Evolutionary conservation across 2,329 filamentous ascomycete genomes (phyloP).

Genomic region (Claviceps cyperi): DNA sequence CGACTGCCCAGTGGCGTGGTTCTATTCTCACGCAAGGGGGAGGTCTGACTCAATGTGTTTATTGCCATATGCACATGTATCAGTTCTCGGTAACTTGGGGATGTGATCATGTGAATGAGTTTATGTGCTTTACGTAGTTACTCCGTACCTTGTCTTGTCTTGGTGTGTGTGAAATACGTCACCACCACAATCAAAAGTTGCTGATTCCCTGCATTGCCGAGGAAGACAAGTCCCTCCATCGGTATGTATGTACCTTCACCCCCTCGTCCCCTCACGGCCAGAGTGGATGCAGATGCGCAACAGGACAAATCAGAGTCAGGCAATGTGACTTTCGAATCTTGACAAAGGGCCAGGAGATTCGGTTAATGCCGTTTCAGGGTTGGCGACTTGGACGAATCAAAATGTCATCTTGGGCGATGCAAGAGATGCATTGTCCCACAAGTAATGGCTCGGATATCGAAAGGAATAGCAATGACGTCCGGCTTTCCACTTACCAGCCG

Average conservation of each 20-base stretch:
- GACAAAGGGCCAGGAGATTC: not conserved
- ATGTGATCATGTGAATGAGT: too few relatives aligned
- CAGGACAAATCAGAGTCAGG: not conserved
- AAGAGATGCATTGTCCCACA: not conserved
- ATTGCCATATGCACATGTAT: too few relatives aligned
- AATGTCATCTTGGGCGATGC: not conserved
- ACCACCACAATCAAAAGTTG: not conserved
- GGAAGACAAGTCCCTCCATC: too few relatives aligned
- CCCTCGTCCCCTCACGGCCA: too few relatives aligned
- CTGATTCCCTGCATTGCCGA: not conserved
- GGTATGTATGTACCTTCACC: too few relatives aligned
- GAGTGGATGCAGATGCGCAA: not conserved
- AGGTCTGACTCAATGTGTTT: too few relatives aligned
- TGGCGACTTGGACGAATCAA: not conserved
- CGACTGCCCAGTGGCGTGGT: not conserved
- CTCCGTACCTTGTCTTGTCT: not conserved
- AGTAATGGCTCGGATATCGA: not conserved
- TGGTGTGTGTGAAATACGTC: not conserved
- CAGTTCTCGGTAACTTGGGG: too few relatives aligned
- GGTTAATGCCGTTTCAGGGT: not conserved
- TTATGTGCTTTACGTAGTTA: not conserved
- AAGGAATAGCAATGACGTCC: slow-evolving; percentile 6
- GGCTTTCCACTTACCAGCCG: not conserved
- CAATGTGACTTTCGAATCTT: not conserved
- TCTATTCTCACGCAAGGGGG: not conserved